Percentiles rank a stretch among this genome's conserved stretches.
phyloP scores from a whole-genome alignment of 257 asterid genomes.

The Solanum piurae region DNA sequence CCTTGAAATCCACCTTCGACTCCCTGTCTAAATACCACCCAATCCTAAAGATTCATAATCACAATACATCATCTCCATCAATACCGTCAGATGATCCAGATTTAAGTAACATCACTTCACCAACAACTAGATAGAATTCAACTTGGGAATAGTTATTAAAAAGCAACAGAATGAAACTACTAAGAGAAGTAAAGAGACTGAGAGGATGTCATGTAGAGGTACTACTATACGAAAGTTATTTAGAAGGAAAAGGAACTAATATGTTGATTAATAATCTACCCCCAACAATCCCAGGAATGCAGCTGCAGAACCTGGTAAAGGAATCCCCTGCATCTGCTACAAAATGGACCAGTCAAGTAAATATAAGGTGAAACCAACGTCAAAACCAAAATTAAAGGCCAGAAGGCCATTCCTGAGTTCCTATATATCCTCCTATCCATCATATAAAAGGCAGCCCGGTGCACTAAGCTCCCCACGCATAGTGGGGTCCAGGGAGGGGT shows the following conservation, averaged over 20 bases:
- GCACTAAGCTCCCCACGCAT: neutral
- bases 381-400: neutral
- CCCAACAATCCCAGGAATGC: neutral
- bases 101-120: neutral
- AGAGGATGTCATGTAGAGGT: neutral
- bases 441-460: neutral
- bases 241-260: neutral
- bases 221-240: neutral
- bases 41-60: slow-evolving; percentile 49
- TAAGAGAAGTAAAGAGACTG: neutral
- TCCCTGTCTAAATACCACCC: slow-evolving; percentile 96
- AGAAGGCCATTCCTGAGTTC: neutral
- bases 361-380: neutral
- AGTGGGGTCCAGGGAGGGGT: neutral
- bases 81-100: neutral
- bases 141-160: neutral
- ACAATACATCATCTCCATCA: neutral
- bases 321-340: neutral
- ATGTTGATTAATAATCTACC: neutral
- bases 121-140: neutral
- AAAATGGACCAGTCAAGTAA: neutral
- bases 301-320: neutral
- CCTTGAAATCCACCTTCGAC: slow-evolving; percentile 98
- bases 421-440: neutral
- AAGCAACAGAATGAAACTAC: neutral